Evolutionary conservation across 2,329 filamentous ascomycete genomes (phyloP).

Genomic region (Cryphonectria parasitica): DNA sequence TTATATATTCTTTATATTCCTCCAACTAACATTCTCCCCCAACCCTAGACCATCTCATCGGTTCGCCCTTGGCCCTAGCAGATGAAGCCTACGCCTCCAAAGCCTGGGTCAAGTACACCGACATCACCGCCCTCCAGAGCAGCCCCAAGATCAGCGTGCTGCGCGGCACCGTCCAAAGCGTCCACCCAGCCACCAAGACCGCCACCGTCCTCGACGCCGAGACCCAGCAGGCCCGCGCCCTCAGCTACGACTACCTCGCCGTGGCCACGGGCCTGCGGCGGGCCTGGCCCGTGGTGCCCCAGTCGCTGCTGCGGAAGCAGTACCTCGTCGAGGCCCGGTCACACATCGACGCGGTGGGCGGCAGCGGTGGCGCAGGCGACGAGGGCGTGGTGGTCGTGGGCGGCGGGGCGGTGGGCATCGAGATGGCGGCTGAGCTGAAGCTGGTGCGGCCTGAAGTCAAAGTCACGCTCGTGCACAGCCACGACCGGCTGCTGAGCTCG

Average conservation of each 20-base stretch:
- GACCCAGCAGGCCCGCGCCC: slow-evolving; percentile 46
- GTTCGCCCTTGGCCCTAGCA: slow-evolving; percentile 72
- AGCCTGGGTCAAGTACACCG: slow-evolving; percentile 71
- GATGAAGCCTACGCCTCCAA: slow-evolving; percentile 65
- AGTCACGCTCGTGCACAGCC: slow-evolving; percentile 77
- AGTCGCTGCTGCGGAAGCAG: slow-evolving; percentile 61
- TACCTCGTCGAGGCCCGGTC: slow-evolving; percentile 65
- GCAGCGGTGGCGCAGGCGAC: slow-evolving; percentile 41
- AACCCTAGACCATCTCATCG: slow-evolving; percentile 71
- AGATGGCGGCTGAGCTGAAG: slow-evolving; percentile 82
- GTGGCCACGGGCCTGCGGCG: slow-evolving; percentile 71
- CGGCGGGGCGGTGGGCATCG: slow-evolving; percentile 74
- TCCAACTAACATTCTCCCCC: too few species aligned
- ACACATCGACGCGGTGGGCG: slow-evolving; percentile 60
- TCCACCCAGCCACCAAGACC: slow-evolving; percentile 64
- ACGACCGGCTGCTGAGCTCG: slow-evolving; percentile 69
- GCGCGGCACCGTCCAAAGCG: slow-evolving; percentile 64
- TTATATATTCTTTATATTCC: too few species aligned
- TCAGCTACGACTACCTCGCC: slow-evolving; percentile 76
- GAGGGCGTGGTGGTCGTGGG: slow-evolving; percentile 77
- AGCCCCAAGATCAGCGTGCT: slow-evolving; percentile 64
- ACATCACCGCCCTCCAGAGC: slow-evolving; percentile 66
- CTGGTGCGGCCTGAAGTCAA: slow-evolving; percentile 63
- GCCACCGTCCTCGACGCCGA: slow-evolving; percentile 58
- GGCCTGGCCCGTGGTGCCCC: slow-evolving; percentile 74